phyloP scores from a whole-genome alignment of 768 basidiomycete genomes.

The Leccinum ochraceum region DNA sequence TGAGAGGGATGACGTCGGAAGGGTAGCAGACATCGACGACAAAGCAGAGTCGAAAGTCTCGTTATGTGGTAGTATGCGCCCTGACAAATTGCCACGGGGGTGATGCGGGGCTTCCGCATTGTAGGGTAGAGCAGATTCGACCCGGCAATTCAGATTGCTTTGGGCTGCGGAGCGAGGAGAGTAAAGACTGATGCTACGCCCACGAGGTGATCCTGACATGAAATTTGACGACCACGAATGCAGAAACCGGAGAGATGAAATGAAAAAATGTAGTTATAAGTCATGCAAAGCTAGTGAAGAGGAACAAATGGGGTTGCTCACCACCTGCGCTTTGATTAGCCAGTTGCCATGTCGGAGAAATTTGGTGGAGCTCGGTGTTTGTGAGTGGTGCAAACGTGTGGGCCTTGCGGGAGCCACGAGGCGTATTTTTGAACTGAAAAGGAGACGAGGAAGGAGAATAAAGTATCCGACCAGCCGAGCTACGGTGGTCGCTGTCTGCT shows the following conservation, averaged over 20 bases:
- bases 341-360: slow-evolving; percentile 24
- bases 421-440: slow-evolving; percentile 23
- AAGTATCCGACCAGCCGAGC: slow-evolving; percentile 13
- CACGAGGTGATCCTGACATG: slow-evolving; percentile 31
- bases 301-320: slow-evolving; percentile 26
- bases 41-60: slow-evolving; percentile 25
- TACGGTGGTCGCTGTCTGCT: slow-evolving; percentile 14
- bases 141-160: slow-evolving; percentile 18
- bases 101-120: slow-evolving; percentile 36
- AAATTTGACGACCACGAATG: slow-evolving; percentile 20
- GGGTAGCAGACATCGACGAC: slow-evolving; percentile 23
- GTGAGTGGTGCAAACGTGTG: slow-evolving; percentile 35
- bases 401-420: slow-evolving; percentile 34
- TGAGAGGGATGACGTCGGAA: slow-evolving; percentile 36
- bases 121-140: slow-evolving; percentile 26
- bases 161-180: slow-evolving; percentile 32
- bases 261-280: slow-evolving; percentile 25
- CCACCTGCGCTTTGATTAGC: slow-evolving; percentile 32
- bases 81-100: slow-evolving; percentile 27
- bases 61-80: slow-evolving; percentile 26
- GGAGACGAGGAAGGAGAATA: slow-evolving; percentile 25
- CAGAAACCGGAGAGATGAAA: slow-evolving; percentile 22
- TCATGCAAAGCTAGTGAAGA: slow-evolving; percentile 14
- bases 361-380: slow-evolving; percentile 33
- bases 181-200: slow-evolving; percentile 35